Base-by-base conservation (phyloP, 805 yeast genomes). In the Sugiyamaella americana region DNA sequence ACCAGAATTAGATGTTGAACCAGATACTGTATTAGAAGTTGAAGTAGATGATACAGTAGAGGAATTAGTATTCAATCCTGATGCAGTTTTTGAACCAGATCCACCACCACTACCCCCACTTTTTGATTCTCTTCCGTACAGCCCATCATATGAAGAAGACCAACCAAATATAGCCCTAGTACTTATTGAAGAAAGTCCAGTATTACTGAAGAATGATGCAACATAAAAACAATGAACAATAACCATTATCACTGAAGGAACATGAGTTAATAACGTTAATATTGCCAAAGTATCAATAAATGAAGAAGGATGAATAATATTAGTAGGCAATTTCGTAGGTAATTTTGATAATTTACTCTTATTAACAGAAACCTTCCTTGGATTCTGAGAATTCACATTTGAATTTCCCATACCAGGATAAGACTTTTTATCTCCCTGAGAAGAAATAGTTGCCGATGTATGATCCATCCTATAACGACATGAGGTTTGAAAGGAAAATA, bases 241-340 rank as follows among this genome's bases (percentile, higher is more conserved):
- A 11, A 59, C 49, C 48, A 60, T 54, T 16, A 60, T 38, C 13
- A 52, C 22, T 18, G 55, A 52, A 5, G 70, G 70, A 17, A 60
- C 46, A 44, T 60, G 59, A 29, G 55, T 37, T 36, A 66, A 56
- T n/a, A 66, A 46, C 24, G 58, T 54, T 35, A 65, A 54, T 11
- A 66, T 46, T 4, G 68, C 64, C 38, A 65, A 43, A 2, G 70
- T 59, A 46, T 66, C 70, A n/a, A 54, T 23, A 38, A 64, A 54
- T 1, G 68, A 53, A 17, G 62, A 58, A 32, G 63, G 60, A 16
- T 60, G 57, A 29, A 65, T 54, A 35, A 65, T 51, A 17, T 50
- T 46, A 18, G 52, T 40, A 2, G 62, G 58, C 10, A 48, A 39
- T 35, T 43, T 50, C 16, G 39, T 18, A 13, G 46, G 32, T 13